Conservation (phyloP, 208 protist genomes). For the Leishmania major region DNA sequence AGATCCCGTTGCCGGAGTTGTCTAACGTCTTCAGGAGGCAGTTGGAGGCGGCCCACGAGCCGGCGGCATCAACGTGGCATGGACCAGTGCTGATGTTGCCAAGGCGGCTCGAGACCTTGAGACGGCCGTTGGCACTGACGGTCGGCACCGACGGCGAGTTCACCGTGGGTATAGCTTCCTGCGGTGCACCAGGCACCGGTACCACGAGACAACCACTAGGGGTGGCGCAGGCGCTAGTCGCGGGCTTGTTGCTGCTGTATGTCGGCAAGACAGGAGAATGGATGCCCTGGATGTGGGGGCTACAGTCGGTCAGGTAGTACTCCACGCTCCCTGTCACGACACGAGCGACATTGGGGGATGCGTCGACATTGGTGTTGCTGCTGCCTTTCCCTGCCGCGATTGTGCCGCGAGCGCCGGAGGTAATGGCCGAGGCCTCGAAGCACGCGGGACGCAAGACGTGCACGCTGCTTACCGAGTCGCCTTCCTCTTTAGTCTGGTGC, state of each 20-base stretch:
- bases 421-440: background rate
- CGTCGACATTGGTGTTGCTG: background rate
- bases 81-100: background rate
- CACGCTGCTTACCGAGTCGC: background rate
- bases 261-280: no score
- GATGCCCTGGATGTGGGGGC: background rate
- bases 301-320: background rate
- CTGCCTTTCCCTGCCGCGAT: background rate
- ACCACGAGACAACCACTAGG: background rate
- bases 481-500: constrained; percentile 6
- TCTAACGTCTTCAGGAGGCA: constrained; percentile 27
- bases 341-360: background rate
- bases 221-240: background rate
- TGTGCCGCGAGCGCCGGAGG: background rate
- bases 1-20: constrained; percentile 1
- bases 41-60: background rate
- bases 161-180: background rate
- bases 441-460: constrained; percentile 15
- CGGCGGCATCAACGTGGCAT: constrained; percentile 1
- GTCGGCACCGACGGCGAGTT: background rate
- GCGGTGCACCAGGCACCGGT: background rate
- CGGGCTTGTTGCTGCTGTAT: constrained; percentile 3
- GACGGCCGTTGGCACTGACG: background rate
- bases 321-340: no score
- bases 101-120: background rate